Evolutionary conservation across 2,329 filamentous ascomycete species (phyloP), one percentile per base, ranked within the genome.

Genomic region (Calonectria naviculata): DNA sequence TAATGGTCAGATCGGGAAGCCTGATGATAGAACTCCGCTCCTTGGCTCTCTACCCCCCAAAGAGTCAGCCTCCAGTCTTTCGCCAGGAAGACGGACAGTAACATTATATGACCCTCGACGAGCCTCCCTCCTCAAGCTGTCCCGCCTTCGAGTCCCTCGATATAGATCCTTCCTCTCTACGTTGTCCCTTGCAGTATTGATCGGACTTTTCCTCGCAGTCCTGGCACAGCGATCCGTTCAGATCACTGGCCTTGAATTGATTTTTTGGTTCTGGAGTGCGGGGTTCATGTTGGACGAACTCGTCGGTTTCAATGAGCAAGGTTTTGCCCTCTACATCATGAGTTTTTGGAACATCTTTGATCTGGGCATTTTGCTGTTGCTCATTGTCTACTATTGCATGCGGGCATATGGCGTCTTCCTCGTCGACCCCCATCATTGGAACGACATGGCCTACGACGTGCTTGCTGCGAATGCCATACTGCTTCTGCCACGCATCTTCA

Each of bases 301-400:
- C 26, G 95, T 98, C 21, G 95, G 95, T 13, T 98, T 98, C 87
- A 98, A 95, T 75, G 96, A 98, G 82, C 95, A 98, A 83, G 96
- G 96, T 3, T 98, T 98, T 81, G 95, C 95, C 42, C 89, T 98
- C 34, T 98, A 98, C 84, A 94, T 98, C 79, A 96, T 98, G 92
- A 97, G 95, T 81, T 97, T 98, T 82, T 98, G 96, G 96, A 98
- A 98, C 82, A 91, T 95, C 42, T 98, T 98, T 82, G 96, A 98
- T 80, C 86, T 98, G 42, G 95, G 95, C 10, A 98, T 98, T 65
- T 85, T 98, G 64, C 85, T 97, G 28, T 86, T 98, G 71, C 91
- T 98, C 76, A 91, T 97, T 78, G 89, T 94, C 67, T 98, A 98
- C 85, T 97, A 98, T 81, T 94, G 93, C 78, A 91, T 98, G 85